Evolutionary conservation across 371 early-diverging fungal species (phyloP), one percentile per base, ranked within the genome.

Genomic region (Entomophthora muscae): DNA sequence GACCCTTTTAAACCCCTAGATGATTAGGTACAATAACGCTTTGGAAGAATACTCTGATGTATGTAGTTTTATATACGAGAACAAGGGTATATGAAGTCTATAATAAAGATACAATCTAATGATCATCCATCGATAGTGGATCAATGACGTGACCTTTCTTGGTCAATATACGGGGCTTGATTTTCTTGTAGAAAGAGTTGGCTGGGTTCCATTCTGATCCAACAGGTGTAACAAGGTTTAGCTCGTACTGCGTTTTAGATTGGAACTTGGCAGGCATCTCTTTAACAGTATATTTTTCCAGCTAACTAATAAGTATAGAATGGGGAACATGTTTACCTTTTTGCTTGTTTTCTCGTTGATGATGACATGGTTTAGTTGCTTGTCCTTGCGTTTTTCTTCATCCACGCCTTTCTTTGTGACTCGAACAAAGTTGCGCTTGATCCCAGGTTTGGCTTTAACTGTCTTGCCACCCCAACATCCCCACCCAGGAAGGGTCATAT

Each of bases 201-300:
- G 80, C 73, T 1, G 98, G 85, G 69, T 92, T 93, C 97, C 97
- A 96, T 75, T 96, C 95, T 66, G 79, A 82, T 61, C 97, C 97
- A n/a, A 96, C 69, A 55, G 97, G 95, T 53, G 82, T 74, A 51
- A 82, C 80, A 63, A 95, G 73, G 23, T 83, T 83, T 57, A 83
- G 78, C 69, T 94, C 93, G 74, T 93, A 95, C 74, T 94, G 93
- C 64, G 87, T 86, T 66, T 78, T 72, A 2, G 75, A 88, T 68
- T 83, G 82, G 77, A 83, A 95, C n/a, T 90, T 90, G 75, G 80
- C 84, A 1, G 95, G 95, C 55, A 95, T 75, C 62, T 78, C 64
- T 28, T 76, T 76, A 27, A 83, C 77, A 53, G 81, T 75, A 67
- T 86, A 91, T 72, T 89, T 88, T 22, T 79, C 77, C 3, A 82